Evolutionary conservation across 805 yeast genomes (phyloP).

Genomic region (Wickerhamiella cacticola): DNA sequence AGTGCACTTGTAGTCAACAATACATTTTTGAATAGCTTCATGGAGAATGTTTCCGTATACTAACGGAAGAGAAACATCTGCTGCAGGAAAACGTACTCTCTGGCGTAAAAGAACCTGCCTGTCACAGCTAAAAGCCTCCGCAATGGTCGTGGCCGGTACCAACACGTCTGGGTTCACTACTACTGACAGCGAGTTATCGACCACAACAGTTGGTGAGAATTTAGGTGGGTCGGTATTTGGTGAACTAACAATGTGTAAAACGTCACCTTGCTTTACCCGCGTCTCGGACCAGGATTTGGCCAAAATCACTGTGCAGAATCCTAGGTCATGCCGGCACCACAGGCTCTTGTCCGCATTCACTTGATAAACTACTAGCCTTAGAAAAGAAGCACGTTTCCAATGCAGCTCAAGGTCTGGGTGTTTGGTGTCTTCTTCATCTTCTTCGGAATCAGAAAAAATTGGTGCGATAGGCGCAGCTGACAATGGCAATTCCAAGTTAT

Average conservation of each 20-base stretch:
- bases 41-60: slow-evolving; percentile 79
- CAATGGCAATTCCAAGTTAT: not conserved
- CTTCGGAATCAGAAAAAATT: not conserved
- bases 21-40: slow-evolving; percentile 52
- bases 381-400: slow-evolving; percentile 1
- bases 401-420: not conserved
- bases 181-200: slow-evolving; percentile 52
- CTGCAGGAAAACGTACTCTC: slow-evolving; percentile 45
- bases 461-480: not conserved
- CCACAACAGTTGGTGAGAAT: slow-evolving; percentile 23
- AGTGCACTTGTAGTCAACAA: slow-evolving; percentile 31
- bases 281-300: slow-evolving; percentile 26
- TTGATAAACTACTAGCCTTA: slow-evolving; percentile 6
- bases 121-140: slow-evolving; percentile 62
- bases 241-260: slow-evolving; percentile 26
- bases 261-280: slow-evolving; percentile 23
- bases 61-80: slow-evolving; percentile 46
- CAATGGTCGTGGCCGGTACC: slow-evolving; percentile 68
- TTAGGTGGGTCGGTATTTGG: slow-evolving; percentile 15
- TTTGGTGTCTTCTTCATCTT: not conserved
- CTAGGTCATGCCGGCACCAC: slow-evolving; percentile 8
- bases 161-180: slow-evolving; percentile 76
- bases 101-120: slow-evolving; percentile 54
- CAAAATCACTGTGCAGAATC: slow-evolving; percentile 15
- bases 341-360: not conserved